Evolutionary conservation across 768 basidiomycete species (phyloP).

Genomic region (Cyclocybe aegerita): DNA sequence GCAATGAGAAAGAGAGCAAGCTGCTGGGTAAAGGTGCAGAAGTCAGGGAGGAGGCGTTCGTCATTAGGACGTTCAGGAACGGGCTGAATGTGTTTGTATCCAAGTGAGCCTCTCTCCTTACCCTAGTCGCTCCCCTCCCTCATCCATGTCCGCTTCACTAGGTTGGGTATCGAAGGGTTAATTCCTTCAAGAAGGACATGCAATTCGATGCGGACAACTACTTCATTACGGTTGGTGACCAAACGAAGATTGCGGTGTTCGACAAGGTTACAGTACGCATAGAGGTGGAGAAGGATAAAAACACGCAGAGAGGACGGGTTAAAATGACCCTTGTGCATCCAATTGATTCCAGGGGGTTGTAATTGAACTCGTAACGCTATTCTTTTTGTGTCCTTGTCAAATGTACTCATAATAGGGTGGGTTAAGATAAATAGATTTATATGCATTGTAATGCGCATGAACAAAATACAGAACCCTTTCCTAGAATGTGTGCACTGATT

Average conservation of each 20-base stretch:
- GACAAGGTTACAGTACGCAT: conserved; percentile 93
- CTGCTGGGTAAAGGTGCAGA: conserved; percentile 20
- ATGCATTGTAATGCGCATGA: no score
- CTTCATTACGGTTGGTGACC: conserved; percentile 59
- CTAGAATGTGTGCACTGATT: no score
- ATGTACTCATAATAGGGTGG: no score
- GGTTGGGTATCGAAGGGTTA: conserved; percentile 91
- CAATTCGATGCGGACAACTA: conserved; percentile 93
- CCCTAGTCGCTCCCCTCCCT: not conserved
- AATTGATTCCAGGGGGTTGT: conserved; percentile 51
- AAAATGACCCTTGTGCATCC: conserved; percentile 78
- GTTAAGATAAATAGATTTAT: no score
- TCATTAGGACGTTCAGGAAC: conserved; percentile 92
- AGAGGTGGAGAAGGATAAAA: conserved; percentile 91
- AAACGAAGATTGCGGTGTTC: conserved; percentile 79
- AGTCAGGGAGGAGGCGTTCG: conserved; percentile 83
- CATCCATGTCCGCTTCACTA: conserved; percentile 27
- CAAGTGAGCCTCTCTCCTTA: conserved; percentile 54
- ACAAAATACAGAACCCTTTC: no score
- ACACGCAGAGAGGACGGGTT: conserved; percentile 87
- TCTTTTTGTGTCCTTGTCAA: no score
- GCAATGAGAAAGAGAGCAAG: conserved; percentile 45
- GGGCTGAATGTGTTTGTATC: conserved; percentile 96
- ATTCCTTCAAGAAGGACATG: conserved; percentile 89
- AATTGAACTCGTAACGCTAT: conserved; percentile 5